phyloP scores from a whole-genome alignment of 2,329 filamentous ascomycete species.

The Aspergillus pseudoterreus region DNA sequence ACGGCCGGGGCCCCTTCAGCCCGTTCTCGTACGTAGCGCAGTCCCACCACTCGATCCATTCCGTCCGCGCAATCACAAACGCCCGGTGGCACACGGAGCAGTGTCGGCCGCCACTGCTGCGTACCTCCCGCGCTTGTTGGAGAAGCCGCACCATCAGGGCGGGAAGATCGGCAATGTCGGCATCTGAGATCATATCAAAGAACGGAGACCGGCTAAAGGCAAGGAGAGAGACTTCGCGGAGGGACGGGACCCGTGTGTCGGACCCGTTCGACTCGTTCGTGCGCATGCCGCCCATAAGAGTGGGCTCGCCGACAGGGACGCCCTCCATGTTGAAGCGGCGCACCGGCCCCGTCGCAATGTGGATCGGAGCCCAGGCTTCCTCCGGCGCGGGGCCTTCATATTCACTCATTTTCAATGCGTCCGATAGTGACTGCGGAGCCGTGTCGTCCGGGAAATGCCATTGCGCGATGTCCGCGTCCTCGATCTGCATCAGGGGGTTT shows the following conservation, averaged over 20 bases:
- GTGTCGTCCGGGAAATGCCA: slow-evolving; percentile 26
- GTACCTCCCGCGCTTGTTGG: slow-evolving; percentile 30
- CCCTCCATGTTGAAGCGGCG: slow-evolving; percentile 35
- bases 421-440: slow-evolving; percentile 2
- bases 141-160: slow-evolving; percentile 33
- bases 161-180: slow-evolving; percentile 33
- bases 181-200: slow-evolving; percentile 33
- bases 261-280: slow-evolving; percentile 1
- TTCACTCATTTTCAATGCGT: slow-evolving; percentile 13
- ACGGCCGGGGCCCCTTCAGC: slow-evolving; percentile 27
- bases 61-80: slow-evolving; percentile 40
- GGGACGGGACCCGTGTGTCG: slow-evolving; percentile 31
- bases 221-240: slow-evolving; percentile 42
- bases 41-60: slow-evolving; percentile 47
- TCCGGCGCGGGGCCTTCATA: slow-evolving; percentile 25
- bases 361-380: slow-evolving; percentile 34
- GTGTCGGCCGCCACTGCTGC: slow-evolving; percentile 32
- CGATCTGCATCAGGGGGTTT: slow-evolving; percentile 36
- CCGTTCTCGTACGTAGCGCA: slow-evolving; percentile 38
- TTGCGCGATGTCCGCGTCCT: slow-evolving; percentile 26
- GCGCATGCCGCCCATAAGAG: slow-evolving; percentile 2
- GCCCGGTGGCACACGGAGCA: slow-evolving; percentile 40
- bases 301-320: slow-evolving; percentile 12
- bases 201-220: slow-evolving; percentile 34
- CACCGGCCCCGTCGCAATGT: slow-evolving; percentile 33